phyloP scores from a whole-genome alignment of 352 stramenopile species.

The Phytophthora sojae region DNA sequence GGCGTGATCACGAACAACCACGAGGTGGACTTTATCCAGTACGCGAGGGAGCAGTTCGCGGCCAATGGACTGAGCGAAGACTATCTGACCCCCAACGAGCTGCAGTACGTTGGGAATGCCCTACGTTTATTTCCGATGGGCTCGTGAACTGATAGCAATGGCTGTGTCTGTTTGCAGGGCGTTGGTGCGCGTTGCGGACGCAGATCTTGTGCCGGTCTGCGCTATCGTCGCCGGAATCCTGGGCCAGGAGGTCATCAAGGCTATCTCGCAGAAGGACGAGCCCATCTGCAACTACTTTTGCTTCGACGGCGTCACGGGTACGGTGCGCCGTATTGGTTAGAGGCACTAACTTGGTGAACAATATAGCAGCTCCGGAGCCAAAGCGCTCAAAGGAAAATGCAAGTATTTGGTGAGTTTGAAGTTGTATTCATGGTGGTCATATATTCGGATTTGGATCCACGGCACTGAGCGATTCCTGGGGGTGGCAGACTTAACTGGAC shows the following conservation, averaged over 20 bases:
- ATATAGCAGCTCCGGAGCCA: constrained; percentile 13
- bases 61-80: constrained; percentile 66
- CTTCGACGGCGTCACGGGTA: constrained; percentile 86
- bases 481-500: too few relatives aligned
- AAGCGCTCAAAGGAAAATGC: background rate
- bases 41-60: constrained; percentile 57
- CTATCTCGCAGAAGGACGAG: constrained; percentile 96
- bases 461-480: too few relatives aligned
- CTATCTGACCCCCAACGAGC: constrained; percentile 63
- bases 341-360: background rate
- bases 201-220: constrained; percentile 92
- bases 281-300: constrained; percentile 97
- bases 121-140: background rate
- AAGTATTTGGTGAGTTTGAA: constrained; percentile 6
- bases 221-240: constrained; percentile 97
- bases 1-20: constrained; percentile 25
- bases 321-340: constrained; percentile 70
- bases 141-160: background rate
- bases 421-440: background rate
- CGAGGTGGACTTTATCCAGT: constrained; percentile 60
- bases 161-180: constrained; percentile 26
- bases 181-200: constrained; percentile 49
- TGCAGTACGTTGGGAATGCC: constrained; percentile 43
- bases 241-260: constrained; percentile 98
- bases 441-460: too few relatives aligned